These are phyloP conservation scores for Tetracladium maxilliforme DNA, from an alignment of 2,329 filamentous ascomycete species.

Conservation along the genomic window DNA sequence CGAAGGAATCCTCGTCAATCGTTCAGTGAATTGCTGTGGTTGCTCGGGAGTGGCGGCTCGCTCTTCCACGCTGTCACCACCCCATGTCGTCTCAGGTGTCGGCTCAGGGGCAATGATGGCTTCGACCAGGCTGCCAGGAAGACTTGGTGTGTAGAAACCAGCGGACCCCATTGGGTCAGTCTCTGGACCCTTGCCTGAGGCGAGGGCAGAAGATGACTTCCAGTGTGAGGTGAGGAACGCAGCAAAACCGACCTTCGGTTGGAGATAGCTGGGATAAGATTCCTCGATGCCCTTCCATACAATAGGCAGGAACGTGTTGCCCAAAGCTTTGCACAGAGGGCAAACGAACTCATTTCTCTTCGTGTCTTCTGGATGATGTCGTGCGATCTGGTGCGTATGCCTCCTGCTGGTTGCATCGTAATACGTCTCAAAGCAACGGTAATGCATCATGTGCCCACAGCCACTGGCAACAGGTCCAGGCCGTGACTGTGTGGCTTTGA, in stretches of 20 bases:
- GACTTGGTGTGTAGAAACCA: too few relatives aligned
- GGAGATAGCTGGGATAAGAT: slow-evolving; percentile 60
- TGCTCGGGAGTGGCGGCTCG: too few relatives aligned
- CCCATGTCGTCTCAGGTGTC: too few relatives aligned
- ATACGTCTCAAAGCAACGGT: slow-evolving; percentile 85
- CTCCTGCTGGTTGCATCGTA: slow-evolving; percentile 70
- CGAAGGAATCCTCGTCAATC: too few relatives aligned
- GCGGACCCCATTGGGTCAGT: too few relatives aligned
- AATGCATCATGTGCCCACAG: slow-evolving; percentile 98
- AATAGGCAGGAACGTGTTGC: slow-evolving; percentile 88
- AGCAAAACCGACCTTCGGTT: slow-evolving; percentile 43
- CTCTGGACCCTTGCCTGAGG: slow-evolving; percentile 12
- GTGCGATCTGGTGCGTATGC: slow-evolving; percentile 83
- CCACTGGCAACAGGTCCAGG: slow-evolving; percentile 75
- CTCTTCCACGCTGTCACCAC: too few relatives aligned
- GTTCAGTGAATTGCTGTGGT: too few relatives aligned
- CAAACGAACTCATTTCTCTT: slow-evolving; percentile 83
- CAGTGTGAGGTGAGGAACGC: slow-evolving; percentile 53
- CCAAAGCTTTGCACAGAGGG: slow-evolving; percentile 88
- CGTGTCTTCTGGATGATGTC: slow-evolving; percentile 79
- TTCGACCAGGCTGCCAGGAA: too few relatives aligned
- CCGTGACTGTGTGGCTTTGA: slow-evolving; percentile 50
- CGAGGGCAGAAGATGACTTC: slow-evolving; percentile 23
- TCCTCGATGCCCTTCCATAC: slow-evolving; percentile 91
- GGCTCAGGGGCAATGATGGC: too few relatives aligned